A percentile compares a stretch with the other conserved stretches of the same genome.
Evolutionary conservation across 192 early-diverging fungal species (phyloP).

Genomic region (Dissophora ornata): DNA sequence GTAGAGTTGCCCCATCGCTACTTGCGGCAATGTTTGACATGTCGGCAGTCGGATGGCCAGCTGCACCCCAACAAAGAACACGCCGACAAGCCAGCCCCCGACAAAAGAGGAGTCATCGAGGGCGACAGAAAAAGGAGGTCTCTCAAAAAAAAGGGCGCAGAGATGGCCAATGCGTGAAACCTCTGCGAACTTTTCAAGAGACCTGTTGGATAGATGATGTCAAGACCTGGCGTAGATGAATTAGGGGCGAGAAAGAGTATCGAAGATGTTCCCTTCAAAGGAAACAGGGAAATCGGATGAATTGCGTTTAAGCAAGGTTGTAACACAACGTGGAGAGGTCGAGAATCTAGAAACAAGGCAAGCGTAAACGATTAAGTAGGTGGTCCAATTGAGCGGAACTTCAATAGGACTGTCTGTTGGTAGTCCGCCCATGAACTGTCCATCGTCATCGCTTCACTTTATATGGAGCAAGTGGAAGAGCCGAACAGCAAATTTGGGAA

Average conservation of each 20-base stretch:
- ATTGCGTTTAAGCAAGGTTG: slow-evolving; percentile 38
- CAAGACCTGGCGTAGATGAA: no score
- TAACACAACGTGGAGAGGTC: slow-evolving; percentile 12
- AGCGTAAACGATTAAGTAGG: neutral
- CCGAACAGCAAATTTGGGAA: neutral
- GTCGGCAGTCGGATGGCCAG: no score
- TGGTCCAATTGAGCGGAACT: slow-evolving; percentile 3
- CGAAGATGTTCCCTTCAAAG: no score
- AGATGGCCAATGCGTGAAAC: slow-evolving; percentile 27
- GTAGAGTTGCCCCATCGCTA: neutral
- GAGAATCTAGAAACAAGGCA: neutral
- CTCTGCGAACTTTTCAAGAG: no score
- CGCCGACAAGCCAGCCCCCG: neutral
- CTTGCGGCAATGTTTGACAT: no score
- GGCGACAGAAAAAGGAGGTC: neutral
- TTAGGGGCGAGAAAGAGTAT: no score
- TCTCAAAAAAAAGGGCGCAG: neutral
- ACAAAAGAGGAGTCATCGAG: neutral
- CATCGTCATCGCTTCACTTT: no score
- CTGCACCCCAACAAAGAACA: no score
- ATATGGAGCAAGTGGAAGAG: no score
- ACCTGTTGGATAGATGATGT: no score
- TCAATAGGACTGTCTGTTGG: no score
- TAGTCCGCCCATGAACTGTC: no score
- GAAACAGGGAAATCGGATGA: neutral